Conservation (phyloP, 177 flowering plant genomes). For the Vitis hybrid region DNA sequence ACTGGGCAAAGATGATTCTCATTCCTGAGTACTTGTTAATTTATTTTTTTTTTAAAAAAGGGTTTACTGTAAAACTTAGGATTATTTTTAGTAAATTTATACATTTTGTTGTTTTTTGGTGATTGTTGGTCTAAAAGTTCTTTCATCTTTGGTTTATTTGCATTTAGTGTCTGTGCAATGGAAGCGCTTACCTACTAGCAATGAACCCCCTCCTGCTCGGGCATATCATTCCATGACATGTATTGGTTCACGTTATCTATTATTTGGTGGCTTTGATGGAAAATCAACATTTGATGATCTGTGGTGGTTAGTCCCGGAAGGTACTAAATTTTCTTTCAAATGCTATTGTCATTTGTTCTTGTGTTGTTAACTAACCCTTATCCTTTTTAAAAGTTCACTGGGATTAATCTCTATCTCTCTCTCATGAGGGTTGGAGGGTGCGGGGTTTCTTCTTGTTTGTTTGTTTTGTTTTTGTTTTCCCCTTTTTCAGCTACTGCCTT, state of each 20-base stretch:
- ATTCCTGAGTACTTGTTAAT: no score
- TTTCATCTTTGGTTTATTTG: slow-evolving; percentile 7
- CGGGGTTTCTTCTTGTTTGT: no score
- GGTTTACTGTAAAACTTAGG: no score
- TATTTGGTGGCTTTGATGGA: slow-evolving; percentile 99
- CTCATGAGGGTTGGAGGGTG: no score
- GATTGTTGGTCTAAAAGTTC: not conserved
- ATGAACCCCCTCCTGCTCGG: slow-evolving; percentile 88
- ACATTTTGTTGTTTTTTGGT: not conserved
- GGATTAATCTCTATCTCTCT: not conserved
- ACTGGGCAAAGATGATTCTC: no score
- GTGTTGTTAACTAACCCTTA: not conserved
- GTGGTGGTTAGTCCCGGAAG: slow-evolving; percentile 99
- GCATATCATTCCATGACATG: slow-evolving; percentile 92
- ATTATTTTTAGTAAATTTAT: not conserved
- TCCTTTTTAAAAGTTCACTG: not conserved
- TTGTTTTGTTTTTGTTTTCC: no score
- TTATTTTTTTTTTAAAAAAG: no score
- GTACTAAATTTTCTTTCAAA: slow-evolving; percentile 35
- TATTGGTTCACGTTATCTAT: slow-evolving; percentile 74
- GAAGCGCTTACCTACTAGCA: slow-evolving; percentile 77
- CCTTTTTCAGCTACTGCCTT: no score
- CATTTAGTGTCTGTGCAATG: slow-evolving; percentile 86
- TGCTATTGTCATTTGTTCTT: not conserved
- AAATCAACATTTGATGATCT: slow-evolving; percentile 83